Evolutionary conservation across 1,139 yeast species (phyloP), one percentile per base, ranked within the genome.

Genomic region (Lodderomyces margitis): DNA sequence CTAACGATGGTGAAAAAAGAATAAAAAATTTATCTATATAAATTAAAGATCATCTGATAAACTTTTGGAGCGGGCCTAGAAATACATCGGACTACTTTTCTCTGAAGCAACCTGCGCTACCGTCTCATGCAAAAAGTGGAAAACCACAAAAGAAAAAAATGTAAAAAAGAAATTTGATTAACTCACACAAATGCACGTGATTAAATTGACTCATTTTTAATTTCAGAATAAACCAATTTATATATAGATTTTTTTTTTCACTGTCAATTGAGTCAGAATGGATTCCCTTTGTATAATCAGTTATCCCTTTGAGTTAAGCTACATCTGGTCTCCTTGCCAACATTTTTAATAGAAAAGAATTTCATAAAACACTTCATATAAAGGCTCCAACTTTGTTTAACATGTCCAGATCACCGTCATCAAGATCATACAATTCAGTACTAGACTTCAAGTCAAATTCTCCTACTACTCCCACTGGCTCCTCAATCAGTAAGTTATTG

Each of bases 341-440:
- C n/a, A n/a, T n/a, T n/a, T n/a, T n/a, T n/a, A n/a, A n/a, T n/a
- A n/a, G n/a, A n/a, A n/a, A n/a, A n/a, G n/a, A n/a, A n/a, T n/a
- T n/a, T n/a, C n/a, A n/a, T n/a, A n/a, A n/a, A n/a, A n/a, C n/a
- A n/a, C n/a, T n/a, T n/a, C n/a, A n/a, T n/a, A n/a, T n/a, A n/a
- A n/a, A n/a, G n/a, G n/a, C n/a, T n/a, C n/a, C n/a, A n/a, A n/a
- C 12, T 23, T 16, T 11, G 12, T 24, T 4, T 25, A 28, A 7
- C 14, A 40, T 40, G 43, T 36, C 43, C 4, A 37, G 38, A 37
- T 40, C 43, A n/a, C 43, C 43, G 19, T 40, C 43, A 14, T 36
- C 37, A 25, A 36, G 43, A 33, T 65, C 74, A 3, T 72, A 68
- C 47, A 71, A 68, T 45, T 70, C 77, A 3, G 74, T 72, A 30